These are phyloP conservation scores for Bruguiera gymnorhiza DNA, from an alignment of 345 rosid species.

Conservation along the genomic window DNA sequence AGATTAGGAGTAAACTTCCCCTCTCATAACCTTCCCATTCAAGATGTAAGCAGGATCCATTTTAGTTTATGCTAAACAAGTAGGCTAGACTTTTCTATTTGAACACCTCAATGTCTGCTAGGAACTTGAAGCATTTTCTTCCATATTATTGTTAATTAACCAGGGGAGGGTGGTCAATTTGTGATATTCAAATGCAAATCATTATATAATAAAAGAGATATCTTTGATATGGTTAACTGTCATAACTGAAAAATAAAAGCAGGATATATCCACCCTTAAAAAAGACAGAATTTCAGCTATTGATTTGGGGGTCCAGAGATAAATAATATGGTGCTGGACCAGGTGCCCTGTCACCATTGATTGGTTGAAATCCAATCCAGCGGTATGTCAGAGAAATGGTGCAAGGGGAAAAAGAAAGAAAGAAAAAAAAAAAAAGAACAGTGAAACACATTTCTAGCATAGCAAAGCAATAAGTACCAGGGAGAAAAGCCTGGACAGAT, in stretches of 20 bases:
- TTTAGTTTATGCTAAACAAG: too few species aligned
- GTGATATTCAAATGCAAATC: too few species aligned
- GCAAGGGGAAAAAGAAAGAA: neutral
- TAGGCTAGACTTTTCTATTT: too few species aligned
- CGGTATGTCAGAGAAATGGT: conserved; percentile 24
- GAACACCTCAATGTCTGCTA: too few species aligned
- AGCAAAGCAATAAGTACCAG: conserved; percentile 18
- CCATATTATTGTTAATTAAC: too few species aligned
- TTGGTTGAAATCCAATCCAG: conserved; percentile 29
- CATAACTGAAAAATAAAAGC: neutral
- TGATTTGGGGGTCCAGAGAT: conserved; percentile 21
- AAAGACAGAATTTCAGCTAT: neutral
- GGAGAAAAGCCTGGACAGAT: conserved; percentile 7
- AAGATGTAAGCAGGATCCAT: too few species aligned
- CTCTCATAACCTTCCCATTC: too few species aligned
- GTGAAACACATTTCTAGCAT: neutral
- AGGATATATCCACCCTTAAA: neutral
- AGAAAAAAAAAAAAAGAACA: neutral
- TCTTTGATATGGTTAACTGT: conserved; percentile 16
- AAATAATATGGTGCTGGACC: conserved; percentile 22
- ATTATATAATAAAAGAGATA: neutral
- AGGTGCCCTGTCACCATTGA: conserved; percentile 17
- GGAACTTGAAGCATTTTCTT: too few species aligned
- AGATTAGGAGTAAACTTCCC: too few species aligned
- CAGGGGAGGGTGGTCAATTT: too few species aligned